Evolutionary conservation across 2,329 filamentous ascomycete species (phyloP).

Genomic region (Trichoderma gracile): DNA sequence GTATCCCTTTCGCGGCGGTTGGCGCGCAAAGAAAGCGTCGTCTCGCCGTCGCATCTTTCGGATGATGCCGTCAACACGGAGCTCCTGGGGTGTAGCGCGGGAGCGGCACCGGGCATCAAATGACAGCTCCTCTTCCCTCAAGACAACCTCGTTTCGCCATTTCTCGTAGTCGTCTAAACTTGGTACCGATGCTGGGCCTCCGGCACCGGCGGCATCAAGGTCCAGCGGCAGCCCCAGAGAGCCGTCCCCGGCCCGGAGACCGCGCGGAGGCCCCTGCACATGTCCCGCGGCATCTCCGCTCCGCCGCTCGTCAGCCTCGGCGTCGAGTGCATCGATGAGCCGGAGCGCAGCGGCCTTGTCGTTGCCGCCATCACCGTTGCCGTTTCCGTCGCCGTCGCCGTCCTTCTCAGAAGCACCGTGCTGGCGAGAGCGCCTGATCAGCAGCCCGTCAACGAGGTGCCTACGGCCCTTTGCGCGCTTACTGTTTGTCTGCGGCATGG

Average conservation of each 20-base stretch:
- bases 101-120: slow-evolving; percentile 45
- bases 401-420: background rate
- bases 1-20: slow-evolving; percentile 39
- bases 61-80: slow-evolving; percentile 44
- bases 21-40: slow-evolving; percentile 40
- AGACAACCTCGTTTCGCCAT: slow-evolving; percentile 36
- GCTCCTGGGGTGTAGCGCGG: slow-evolving; percentile 40
- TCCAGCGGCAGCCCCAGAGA: background rate
- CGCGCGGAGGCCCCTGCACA: background rate
- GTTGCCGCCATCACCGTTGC: background rate
- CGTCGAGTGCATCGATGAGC: slow-evolving; percentile 34
- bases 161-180: slow-evolving; percentile 36
- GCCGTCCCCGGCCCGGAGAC: slow-evolving; percentile 4
- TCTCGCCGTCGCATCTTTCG: slow-evolving; percentile 42
- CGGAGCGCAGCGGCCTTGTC: slow-evolving; percentile 31
- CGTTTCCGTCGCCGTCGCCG: background rate
- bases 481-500: background rate
- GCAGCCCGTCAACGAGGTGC: background rate
- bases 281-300: background rate
- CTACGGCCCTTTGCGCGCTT: background rate
- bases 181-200: background rate
- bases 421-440: background rate
- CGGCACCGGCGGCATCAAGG: slow-evolving; percentile 1
- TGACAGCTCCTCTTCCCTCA: slow-evolving; percentile 40
- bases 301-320: slow-evolving; percentile 28